Base-by-base conservation (phyloP, 495 filamentous ascomycete genomes). In the Hypoxylon lienhwacheense region DNA sequence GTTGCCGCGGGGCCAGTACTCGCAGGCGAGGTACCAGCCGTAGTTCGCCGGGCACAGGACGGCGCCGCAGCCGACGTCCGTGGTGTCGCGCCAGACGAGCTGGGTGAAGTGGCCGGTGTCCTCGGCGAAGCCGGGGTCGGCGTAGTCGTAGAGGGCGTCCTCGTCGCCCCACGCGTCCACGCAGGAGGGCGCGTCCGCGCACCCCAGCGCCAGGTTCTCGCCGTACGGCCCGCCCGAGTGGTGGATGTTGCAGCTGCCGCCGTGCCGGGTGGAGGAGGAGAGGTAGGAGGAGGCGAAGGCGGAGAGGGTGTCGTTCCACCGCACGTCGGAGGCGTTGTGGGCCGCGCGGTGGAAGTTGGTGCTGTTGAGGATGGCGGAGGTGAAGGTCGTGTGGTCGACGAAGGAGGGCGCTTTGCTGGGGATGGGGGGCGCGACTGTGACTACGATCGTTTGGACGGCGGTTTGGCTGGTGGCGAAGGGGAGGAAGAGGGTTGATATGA, bases 61-160 rank as follows among this genome's bases (percentile, higher is more conserved):
- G 33, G 78, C 69, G 26, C 78, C 86, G 66, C 89, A 95, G 5
- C 89, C 89, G 0, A 91, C 80, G 34, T 76, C 68, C 14, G 69
- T 85, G 7, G 87, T 90, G 25, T 74, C 71, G 66, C 79, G 82
- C 89, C 89, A 95, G 1, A 92, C 88, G 33, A 95, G 66, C 73
- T 91, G 88, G 19, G 89, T 90, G 67, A 90, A 95, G 70, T 95
- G 89, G 0, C 88, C 89, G n/a, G 88, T 90, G 12, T 69, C 59
- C 52, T 87, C 77, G 5, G 53, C 70, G 65, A 87, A 91, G 0
- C 73, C 76, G 0, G 79, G 74, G 5, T 61, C 42, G 10, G 14
- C 53, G 68, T 79, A 90, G 53, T 89, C 65, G 59, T 90, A 92
- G 4, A 70, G 21, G 0, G 55, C 42, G 8, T 78, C 53, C 68